Base-by-base conservation (phyloP, 208 protist species). In the Trichomonas tenax region DNA sequence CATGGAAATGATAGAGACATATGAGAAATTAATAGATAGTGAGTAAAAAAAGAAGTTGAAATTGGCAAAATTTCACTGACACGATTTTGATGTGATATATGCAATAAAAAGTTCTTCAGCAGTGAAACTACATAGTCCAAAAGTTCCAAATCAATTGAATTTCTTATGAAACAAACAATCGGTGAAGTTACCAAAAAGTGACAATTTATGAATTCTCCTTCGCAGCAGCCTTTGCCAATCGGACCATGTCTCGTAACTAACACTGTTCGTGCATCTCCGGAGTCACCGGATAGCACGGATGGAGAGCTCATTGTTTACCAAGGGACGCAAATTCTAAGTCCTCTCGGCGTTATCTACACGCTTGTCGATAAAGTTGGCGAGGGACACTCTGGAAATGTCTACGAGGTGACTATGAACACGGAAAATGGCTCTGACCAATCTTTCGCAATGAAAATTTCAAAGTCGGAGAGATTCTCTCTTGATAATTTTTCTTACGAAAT, bases 381-480 rank as follows among this genome's bases (percentile, higher is more conserved):
- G 26, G 58, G 58, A 3, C 4, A 72, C 26, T 72, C 26, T 26
- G 58, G 58, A 72, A 72, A 72, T 72, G 58, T 72, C 21, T 72
- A 72, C 26, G 58, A 72, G 58, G 58, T 72, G 4, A 31, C 11
- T 8, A 26, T 17, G 26, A 72, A 72, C 26, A n/a, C 58, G 21
- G 58, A 72, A 72, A 72, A 72, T n/a, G 58, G 26, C 4, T n/a
- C 11, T 72, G 26, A 72, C 58, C 58, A 72, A 72, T 46, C 40
- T 8, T 89, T 89, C 40, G 82, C 82, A 41, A 89, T 89, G 82
- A 89, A 89, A 89, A 89, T 89, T 46, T 89, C 82, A 46, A 44
- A 40, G 38, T 26, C 31, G 9, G 40, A 89, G 15, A 4, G 9
- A 46, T 15, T 44, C 23, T 34, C 82, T 31, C 10, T 89, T 31